Evolutionary conservation across 768 basidiomycete genomes (phyloP), one percentile per base, ranked within the genome.

Genomic region (Boletus sp.): DNA sequence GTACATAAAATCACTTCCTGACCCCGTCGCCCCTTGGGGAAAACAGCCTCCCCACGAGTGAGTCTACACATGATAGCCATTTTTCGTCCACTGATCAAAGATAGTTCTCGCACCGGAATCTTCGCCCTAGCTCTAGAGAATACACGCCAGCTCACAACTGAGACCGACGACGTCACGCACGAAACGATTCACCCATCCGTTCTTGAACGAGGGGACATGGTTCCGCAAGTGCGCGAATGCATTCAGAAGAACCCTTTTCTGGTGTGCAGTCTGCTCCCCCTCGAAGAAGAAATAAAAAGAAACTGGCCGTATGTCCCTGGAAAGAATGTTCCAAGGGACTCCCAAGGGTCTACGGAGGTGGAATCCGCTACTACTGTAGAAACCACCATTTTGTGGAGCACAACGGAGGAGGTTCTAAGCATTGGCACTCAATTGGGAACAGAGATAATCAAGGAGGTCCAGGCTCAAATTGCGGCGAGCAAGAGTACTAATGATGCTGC

Each of bases 171-270:
- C 23, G 54, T 75, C 4, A 85, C 85, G 0, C 75, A 82, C 45
- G 86, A 89, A 70, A 75, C 66, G 1, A 79, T 87, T 35, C 86
- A 88, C 57, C 70, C 79, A 5, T 87, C 86, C 14, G 83, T 83
- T 2, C 61, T 82, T 35, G 66, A 76, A 34, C 85, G 83, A 58
- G 60, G 56, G 5, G 54, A 62, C 15, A 56, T 77, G 7, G 60
- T 66, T 46, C 67, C 74, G 5, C 60, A 68, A 17, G 58, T 85
- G 30, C 60, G 55, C 15, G 58, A 66, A 15, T 67, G 63, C 14
- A 47, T 87, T 21, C 60, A 67, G 39, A 64, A 70, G n/a, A 65
- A 81, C 53, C 80, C 80, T 2, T 64, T 68, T 7, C 58, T 87
- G 4, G 57, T 88, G 15, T 66, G 60, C 41, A 6, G 62, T 7